Evolutionary conservation across 2,329 filamentous ascomycete genomes (phyloP), one percentile per base, ranked within the genome.

Genomic region (Penicillium sp.): DNA sequence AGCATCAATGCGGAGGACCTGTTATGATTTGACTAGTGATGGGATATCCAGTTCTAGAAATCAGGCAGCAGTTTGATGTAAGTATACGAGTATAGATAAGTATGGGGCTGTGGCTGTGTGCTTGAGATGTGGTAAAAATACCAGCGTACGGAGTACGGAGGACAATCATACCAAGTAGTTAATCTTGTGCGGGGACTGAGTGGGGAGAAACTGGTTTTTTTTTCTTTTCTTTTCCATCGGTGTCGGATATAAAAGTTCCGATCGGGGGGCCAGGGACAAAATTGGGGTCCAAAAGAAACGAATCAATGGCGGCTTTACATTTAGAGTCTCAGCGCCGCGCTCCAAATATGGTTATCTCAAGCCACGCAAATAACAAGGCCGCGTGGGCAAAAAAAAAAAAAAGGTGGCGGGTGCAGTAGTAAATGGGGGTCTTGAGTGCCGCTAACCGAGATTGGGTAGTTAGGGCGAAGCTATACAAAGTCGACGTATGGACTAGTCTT

Each of bases 21-120:
- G 3, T n/a, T 6, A n/a, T n/a, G 29, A 36, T n/a, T 49, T n/a
- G 29, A 36, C 21, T 49, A 44, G 21, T 27, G 22, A 32, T 14
- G 36, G 6, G 24, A 27, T 27, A 47, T 38, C 14, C 31, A 16
- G 41, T 48, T 59, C 43, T 54, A 27, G 44, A 53, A 55, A 47
- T 39, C 50, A 63, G 61, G 59, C 59, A 61, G 49, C 56, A 62
- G 39, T 44, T 45, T 55, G 42, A 34, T 46, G 48, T 16, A 27
- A 27, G 24, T 27, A 27, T 27, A 27, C 24, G 4, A 27, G 24
- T 34, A 56, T 22, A 46, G 48, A 18, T 18, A 49, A 49, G 32
- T 29, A 56, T 22, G 48, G 48, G 53, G 46, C 45, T 60, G 57
- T 62, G 61, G 52, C 57, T 56, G 57, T 56, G 58, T 48, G 14